Base-by-base conservation (phyloP, 352 stramenopile genomes). In the Pythium apleroticum region DNA sequence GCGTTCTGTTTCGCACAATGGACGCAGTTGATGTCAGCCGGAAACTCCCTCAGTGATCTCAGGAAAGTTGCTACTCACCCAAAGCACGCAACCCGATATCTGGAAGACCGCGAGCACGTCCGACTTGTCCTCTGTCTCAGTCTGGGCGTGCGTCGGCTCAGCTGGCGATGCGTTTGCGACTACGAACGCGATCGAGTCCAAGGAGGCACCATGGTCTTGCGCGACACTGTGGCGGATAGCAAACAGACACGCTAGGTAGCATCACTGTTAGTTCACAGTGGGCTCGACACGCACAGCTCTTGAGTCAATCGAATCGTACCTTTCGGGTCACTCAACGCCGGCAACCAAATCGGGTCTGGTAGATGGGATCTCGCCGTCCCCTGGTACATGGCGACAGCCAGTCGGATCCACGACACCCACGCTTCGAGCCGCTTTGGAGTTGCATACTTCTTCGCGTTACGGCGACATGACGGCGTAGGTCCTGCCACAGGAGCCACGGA, bases 281-380 rank as follows among this genome's bases (percentile, higher is more conserved):
- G 49, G 22, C 11, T 24, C n/a, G 2, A 27, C n/a, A 25, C 49
- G 28, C 12, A 45, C 22, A 30, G 1, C 20, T 11, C 10, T n/a
- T 52, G 46, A 12, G n/a, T 20, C 2, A 33, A 15, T 28, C 12
- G 19, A 25, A n/a, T 4, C 65, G 11, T 71, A 87, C 78, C 80
- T 79, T 74, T 74, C 0, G 80, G 74, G 17, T 72, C 71, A 15
- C 76, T 69, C 35, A 89, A 49, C 5, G 69, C 76, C 60, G 77
- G 72, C 20, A 87, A 28, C 66, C 70, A 78, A 17, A 89, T 49
- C 1, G 57, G 7, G 5, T 65, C 59, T 15, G 54, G 49, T 7
- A 65, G 5, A 22, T 22, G 28, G 7, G 28, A 12, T 1, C 41
- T 53, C 19, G 52, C 31, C 8, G 58, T 28, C 6, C 15, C 10